Percentiles rank a stretch among this genome's conserved stretches.
Conservation (phyloP, 2,329 filamentous ascomycete genomes). For the Chaetomiaceae sp. region DNA sequence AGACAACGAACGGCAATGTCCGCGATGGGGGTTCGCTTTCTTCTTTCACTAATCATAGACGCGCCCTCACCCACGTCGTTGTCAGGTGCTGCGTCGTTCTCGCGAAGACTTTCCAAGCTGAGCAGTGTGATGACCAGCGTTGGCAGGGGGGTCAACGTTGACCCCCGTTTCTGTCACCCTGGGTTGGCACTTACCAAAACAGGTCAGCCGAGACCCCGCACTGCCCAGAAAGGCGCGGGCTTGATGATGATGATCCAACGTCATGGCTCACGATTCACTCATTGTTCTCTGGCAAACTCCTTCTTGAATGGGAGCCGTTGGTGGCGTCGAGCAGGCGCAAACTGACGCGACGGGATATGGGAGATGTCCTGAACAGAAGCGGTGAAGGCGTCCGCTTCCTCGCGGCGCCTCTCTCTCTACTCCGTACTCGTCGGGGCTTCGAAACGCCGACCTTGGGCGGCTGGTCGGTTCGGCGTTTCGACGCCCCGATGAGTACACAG, state of each 20-base stretch:
- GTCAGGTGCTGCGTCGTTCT: neutral
- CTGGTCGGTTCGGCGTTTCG: too few species aligned
- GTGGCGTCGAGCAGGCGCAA: too few species aligned
- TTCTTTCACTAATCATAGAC: neutral
- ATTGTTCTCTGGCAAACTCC: too few species aligned
- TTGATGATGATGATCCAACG: neutral
- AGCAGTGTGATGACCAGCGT: neutral
- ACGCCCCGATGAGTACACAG: too few species aligned
- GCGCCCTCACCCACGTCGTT: neutral
- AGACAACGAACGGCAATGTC: neutral
- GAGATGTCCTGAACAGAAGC: too few species aligned
- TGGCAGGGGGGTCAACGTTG: neutral
- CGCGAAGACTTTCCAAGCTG: neutral
- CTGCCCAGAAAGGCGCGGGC: neutral
- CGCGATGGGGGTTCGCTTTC: neutral
- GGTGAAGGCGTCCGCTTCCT: too few species aligned
- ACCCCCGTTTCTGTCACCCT: neutral
- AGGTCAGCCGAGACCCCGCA: conserved; percentile 1
- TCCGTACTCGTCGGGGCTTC: too few species aligned
- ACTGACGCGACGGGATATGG: too few species aligned
- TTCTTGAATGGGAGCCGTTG: too few species aligned
- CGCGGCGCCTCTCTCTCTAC: too few species aligned
- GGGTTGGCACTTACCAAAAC: neutral
- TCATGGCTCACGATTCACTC: neutral
- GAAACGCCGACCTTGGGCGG: too few species aligned